A percentile compares a stretch with the other conserved stretches of the same genome.
These are phyloP conservation scores for Funneliformis caledonium DNA, from an alignment of 371 early-diverging fungal species.

Conservation along the genomic window DNA sequence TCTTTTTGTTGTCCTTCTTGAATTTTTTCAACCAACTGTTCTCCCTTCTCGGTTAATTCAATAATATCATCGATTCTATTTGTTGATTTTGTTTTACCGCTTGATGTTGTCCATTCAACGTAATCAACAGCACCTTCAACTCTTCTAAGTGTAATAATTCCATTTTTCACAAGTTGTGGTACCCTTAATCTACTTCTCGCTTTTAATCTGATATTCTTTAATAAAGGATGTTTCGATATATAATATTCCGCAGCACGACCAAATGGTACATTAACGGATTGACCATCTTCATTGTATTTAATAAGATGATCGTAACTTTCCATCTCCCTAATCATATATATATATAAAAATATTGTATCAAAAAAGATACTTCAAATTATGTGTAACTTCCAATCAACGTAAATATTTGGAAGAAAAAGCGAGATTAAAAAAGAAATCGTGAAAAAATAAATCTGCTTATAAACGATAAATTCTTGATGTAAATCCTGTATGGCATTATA, in stretches of 20 bases:
- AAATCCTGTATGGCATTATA: too few relatives aligned
- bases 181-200: constrained; percentile 13
- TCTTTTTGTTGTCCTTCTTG: constrained; percentile 4
- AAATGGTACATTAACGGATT: constrained; percentile 23
- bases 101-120: constrained; percentile 31
- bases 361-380: background rate
- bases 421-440: too few relatives aligned
- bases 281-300: constrained; percentile 18
- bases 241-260: constrained; percentile 33
- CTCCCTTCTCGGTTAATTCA: constrained; percentile 27
- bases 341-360: background rate
- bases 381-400: background rate
- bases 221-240: constrained; percentile 28
- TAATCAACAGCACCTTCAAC: constrained; percentile 28
- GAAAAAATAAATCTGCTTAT: too few relatives aligned
- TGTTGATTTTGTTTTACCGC: constrained; percentile 14
- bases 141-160: constrained; percentile 9
- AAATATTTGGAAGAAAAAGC: too few relatives aligned
- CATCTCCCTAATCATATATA: background rate
- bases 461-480: too few relatives aligned
- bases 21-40: constrained; percentile 14
- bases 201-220: constrained; percentile 31
- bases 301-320: constrained; percentile 31
- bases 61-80: constrained; percentile 30
- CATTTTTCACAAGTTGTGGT: constrained; percentile 23